Conservation (phyloP, 768 basidiomycete species). For the Termitomyces sp. region DNA sequence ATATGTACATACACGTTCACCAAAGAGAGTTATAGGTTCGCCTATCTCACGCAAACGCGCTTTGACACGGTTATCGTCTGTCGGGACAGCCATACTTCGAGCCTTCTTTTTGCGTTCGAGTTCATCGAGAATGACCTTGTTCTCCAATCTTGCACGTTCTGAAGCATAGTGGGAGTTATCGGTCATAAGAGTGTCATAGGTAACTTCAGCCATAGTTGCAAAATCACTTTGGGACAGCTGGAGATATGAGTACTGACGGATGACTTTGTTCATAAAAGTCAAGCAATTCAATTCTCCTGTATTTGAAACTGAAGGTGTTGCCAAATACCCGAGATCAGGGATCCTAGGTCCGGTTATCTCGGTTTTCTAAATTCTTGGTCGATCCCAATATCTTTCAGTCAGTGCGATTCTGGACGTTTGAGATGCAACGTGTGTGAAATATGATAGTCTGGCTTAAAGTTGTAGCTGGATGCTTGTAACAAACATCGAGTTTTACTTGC, state of each 20-base stretch:
- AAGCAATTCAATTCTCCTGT: neutral
- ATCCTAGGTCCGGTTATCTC: neutral
- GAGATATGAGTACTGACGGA: neutral
- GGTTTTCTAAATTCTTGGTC: neutral
- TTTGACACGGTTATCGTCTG: conserved; percentile 92
- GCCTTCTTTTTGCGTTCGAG: conserved; percentile 98
- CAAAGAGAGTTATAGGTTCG: conserved; percentile 96
- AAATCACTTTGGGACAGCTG: neutral
- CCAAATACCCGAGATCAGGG: neutral
- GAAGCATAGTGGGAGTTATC: conserved; percentile 73
- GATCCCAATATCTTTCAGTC: neutral
- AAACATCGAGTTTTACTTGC: neutral
- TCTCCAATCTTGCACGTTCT: conserved; percentile 71
- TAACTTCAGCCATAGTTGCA: conserved; percentile 62
- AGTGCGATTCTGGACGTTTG: neutral
- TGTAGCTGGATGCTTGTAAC: neutral
- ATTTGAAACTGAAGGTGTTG: neutral
- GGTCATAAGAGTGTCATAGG: conserved; percentile 69
- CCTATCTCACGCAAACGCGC: conserved; percentile 87
- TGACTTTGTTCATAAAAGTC: neutral
- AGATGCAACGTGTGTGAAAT: neutral
- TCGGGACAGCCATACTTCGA: conserved; percentile 89
- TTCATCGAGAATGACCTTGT: conserved; percentile 86
- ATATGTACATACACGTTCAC: conserved; percentile 78
- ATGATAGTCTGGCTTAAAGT: neutral